These are phyloP conservation scores for Cucurbita argyrosperma DNA, from an alignment of 306 rosid species.

Conservation along the genomic window DNA sequence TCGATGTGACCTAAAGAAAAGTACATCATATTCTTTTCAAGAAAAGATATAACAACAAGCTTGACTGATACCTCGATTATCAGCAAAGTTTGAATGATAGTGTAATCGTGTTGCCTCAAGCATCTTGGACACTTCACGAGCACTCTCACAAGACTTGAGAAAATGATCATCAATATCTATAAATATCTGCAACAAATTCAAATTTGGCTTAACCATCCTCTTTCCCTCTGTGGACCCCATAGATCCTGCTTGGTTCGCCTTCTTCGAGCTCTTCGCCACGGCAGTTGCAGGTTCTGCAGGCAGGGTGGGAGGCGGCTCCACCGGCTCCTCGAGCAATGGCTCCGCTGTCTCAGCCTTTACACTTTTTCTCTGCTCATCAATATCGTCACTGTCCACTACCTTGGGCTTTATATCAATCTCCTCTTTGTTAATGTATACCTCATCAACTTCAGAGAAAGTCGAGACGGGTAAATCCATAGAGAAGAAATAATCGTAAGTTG, in stretches of 20 bases:
- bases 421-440: constrained; percentile 12
- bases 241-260: constrained; percentile 25
- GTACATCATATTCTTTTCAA: neutral
- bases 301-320: constrained; percentile 9
- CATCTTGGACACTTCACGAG: constrained; percentile 89
- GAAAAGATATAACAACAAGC: neutral
- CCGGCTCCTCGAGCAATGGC: constrained; percentile 16
- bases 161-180: constrained; percentile 46
- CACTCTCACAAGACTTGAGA: constrained; percentile 76
- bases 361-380: neutral
- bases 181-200: constrained; percentile 35
- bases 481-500: constrained; percentile 55
- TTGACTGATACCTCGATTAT: constrained; percentile 49
- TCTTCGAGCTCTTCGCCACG: constrained; percentile 21
- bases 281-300: neutral
- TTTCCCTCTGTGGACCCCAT: constrained; percentile 28
- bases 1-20: constrained; percentile 62
- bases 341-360: constrained; percentile 4
- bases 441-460: constrained; percentile 31
- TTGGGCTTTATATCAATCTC: constrained; percentile 27
- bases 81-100: constrained; percentile 94
- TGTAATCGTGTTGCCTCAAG: constrained; percentile 79
- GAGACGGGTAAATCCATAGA: constrained; percentile 36
- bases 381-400: constrained; percentile 18
- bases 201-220: constrained; percentile 23